These are phyloP conservation scores for Cladosporium sp. DNA, from an alignment of 2,329 filamentous ascomycete species.

Conservation along the genomic window DNA sequence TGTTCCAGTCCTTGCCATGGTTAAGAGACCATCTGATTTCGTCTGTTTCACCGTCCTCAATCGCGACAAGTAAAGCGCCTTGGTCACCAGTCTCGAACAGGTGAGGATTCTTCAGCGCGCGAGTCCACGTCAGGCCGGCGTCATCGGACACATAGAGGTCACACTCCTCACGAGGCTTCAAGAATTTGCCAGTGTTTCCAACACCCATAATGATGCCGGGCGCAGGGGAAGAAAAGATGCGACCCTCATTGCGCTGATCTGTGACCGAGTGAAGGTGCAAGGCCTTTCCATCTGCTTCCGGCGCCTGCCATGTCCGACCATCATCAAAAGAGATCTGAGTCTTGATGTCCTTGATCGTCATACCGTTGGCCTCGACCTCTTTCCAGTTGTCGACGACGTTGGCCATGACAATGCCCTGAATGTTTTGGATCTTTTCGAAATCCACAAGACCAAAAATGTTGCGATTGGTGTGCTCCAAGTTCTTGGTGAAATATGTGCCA, in stretches of 20 bases:
- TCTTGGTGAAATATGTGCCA: constrained; percentile 91
- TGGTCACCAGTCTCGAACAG: constrained; percentile 97
- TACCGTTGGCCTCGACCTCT: constrained; percentile 61
- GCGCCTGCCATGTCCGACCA: constrained; percentile 75
- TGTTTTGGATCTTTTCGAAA: constrained; percentile 88
- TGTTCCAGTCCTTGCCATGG: constrained; percentile 82
- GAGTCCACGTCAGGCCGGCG: constrained; percentile 81
- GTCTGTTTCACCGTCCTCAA: constrained; percentile 61
- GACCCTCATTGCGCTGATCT: constrained; percentile 75
- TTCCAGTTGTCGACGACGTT: constrained; percentile 87
- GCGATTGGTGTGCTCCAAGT: constrained; percentile 89
- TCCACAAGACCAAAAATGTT: constrained; percentile 76
- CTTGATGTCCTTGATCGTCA: constrained; percentile 65
- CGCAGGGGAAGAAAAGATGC: constrained; percentile 89
- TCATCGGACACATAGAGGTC: constrained; percentile 88
- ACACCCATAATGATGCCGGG: constrained; percentile 92
- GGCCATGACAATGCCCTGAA: constrained; percentile 88
- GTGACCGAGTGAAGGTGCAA: constrained; percentile 94
- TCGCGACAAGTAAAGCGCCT: constrained; percentile 81
- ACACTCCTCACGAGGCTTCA: constrained; percentile 71
- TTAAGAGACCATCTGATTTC: constrained; percentile 79
- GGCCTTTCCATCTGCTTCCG: constrained; percentile 66
- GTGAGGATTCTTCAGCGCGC: constrained; percentile 75
- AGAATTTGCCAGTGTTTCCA: constrained; percentile 78
- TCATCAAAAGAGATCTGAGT: constrained; percentile 94